phyloP scores from a whole-genome alignment of 1,284 basidiomycete species.

The Hymenochaete sp. region DNA sequence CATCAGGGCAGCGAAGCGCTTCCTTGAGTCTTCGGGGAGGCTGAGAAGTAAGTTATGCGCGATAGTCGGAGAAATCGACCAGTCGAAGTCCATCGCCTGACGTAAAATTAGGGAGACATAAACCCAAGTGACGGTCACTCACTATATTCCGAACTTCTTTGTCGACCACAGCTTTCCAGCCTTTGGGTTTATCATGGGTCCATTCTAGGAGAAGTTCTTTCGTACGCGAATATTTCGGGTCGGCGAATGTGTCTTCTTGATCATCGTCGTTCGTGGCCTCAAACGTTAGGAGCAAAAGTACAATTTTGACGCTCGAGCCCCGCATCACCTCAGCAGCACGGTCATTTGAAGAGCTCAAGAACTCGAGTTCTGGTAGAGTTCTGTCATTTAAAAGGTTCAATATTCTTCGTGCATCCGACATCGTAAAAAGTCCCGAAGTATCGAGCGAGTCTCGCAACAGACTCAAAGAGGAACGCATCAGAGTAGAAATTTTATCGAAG shows the following conservation, averaged over 20 bases:
- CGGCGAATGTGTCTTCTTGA: slow-evolving; percentile 10
- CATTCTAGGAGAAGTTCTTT: slow-evolving; percentile 10
- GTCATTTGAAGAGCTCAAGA: slow-evolving; percentile 24
- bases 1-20: slow-evolving; percentile 29
- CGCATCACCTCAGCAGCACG: slow-evolving; percentile 25
- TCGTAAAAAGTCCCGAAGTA: slow-evolving; percentile 16
- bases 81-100: slow-evolving; percentile 36
- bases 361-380: slow-evolving; percentile 42
- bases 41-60: slow-evolving; percentile 34
- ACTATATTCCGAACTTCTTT: slow-evolving; percentile 14
- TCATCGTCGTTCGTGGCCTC: slow-evolving; percentile 6
- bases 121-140: background rate
- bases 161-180: slow-evolving; percentile 8
- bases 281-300: slow-evolving; percentile 5
- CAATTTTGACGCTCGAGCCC: slow-evolving; percentile 15
- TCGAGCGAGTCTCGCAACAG: slow-evolving; percentile 25
- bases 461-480: slow-evolving; percentile 31
- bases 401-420: slow-evolving; percentile 25
- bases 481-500: slow-evolving; percentile 35
- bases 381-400: slow-evolving; percentile 40
- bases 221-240: slow-evolving; percentile 1
- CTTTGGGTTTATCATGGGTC: slow-evolving; percentile 1
- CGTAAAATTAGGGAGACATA: background rate
- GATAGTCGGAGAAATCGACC: slow-evolving; percentile 34
- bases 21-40: slow-evolving; percentile 39